Evolutionary conservation across 2,329 filamentous ascomycete genomes (phyloP), one percentile per base, ranked within the genome.

Genomic region (Alternaria arbusti): DNA sequence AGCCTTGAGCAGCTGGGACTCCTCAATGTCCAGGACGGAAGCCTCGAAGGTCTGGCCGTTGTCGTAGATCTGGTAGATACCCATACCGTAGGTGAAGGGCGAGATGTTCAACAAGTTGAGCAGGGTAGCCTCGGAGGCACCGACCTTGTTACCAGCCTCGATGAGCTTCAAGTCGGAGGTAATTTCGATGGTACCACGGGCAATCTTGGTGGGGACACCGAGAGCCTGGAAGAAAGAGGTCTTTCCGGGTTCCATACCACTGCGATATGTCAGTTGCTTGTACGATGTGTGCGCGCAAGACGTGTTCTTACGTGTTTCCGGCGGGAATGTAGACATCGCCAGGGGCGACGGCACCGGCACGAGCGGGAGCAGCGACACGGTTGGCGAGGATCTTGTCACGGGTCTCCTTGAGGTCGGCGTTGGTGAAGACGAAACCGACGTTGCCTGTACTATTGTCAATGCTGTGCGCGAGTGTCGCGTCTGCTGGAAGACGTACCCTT

Each of bases 171-270:
- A 88, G 82, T 99, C 96, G 79, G 90, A 88, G 71, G 94, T 97
- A 82, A 99, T 99, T 93, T 99, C 96, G 86, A 99, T 99, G 86
- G 96, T 99, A 96, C 96, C 96, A 97, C 96, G 96, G 83, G 96
- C 96, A 87, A 99, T 99, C 94, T 99, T 99, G 90, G 96, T 99
- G 82, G 96, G 96, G 83, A 99, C 94, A 93, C 95, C 95, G 86
- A 99, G 96, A 80, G 96, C 96, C 91, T 99, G 96, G 94, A 99
- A 99, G 94, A 99, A 99, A 83, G 96, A 98, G 81, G 96, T 99
- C 92, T 99, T 99, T 85, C 96, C 96, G 83, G 96, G 96, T 86
- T 99, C 96, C 96, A 99, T 99, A 87, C 96, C 96, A 80, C 75
- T 78, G 57, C 40, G 7, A 30, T 46, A 26, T 65, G 65, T 77